phyloP scores from a whole-genome alignment of 768 basidiomycete genomes.

The Tricholoma flavovirens region DNA sequence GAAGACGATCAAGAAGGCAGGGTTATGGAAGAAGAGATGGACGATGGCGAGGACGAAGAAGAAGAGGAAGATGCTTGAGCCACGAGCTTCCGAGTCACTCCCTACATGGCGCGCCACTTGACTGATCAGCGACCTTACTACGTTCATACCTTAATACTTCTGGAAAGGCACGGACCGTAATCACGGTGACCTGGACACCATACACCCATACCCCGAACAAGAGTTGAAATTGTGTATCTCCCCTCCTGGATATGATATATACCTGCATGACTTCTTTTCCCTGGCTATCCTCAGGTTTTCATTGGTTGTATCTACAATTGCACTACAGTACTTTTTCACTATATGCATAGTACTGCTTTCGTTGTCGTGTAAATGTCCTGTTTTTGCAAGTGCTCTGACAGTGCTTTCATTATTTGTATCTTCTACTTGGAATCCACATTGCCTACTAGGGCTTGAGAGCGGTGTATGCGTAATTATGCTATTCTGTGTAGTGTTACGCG shows the following conservation, averaged over 20 bases:
- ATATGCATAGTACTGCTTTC: too few species aligned
- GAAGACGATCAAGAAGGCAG: constrained; percentile 3
- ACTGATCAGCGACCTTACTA: background rate
- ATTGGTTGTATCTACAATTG: too few species aligned
- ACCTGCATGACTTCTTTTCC: background rate
- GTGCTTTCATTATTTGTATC: too few species aligned
- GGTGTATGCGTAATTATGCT: too few species aligned
- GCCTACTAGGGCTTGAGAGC: too few species aligned
- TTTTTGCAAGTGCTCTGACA: too few species aligned
- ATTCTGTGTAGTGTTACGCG: too few species aligned
- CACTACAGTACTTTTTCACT: too few species aligned
- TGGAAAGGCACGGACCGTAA: background rate
- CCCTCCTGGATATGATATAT: background rate
- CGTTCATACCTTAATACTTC: background rate
- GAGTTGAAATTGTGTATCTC: background rate
- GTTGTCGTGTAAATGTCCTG: too few species aligned
- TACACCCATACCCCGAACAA: background rate
- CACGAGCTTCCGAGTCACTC: background rate
- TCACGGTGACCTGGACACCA: background rate
- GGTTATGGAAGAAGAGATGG: constrained; percentile 17
- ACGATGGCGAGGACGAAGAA: constrained; percentile 8
- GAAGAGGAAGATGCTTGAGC: constrained; percentile 13
- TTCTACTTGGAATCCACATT: too few species aligned
- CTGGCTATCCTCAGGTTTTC: too few species aligned
- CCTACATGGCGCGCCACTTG: too few species aligned